Conservation (phyloP, 345 rosid genomes). For the Punica granatum region DNA sequence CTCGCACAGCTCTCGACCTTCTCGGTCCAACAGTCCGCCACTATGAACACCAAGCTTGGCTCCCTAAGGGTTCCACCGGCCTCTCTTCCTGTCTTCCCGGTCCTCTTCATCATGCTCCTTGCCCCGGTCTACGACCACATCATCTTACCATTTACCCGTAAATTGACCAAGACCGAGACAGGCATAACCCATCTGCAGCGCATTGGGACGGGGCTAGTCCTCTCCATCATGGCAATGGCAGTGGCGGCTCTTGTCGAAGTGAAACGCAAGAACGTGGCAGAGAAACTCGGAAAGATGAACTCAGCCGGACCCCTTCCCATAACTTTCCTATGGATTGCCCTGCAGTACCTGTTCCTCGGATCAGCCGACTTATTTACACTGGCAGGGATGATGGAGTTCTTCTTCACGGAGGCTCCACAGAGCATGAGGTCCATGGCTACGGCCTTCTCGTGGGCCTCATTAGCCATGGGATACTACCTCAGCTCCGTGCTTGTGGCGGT, state of each 20-base stretch:
- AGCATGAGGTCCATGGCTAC: conserved; percentile 89
- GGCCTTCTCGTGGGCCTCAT: conserved; percentile 88
- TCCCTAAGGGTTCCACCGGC: conserved; percentile 74
- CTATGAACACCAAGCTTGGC: conserved; percentile 75
- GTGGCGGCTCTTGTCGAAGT: conserved; percentile 72
- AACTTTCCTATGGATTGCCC: conserved; percentile 80
- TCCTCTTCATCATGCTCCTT: conserved; percentile 64
- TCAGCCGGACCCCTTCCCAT: conserved; percentile 58
- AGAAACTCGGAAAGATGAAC: conserved; percentile 22
- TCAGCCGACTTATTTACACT: conserved; percentile 93
- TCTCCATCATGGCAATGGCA: conserved; percentile 71
- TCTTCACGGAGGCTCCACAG: conserved; percentile 78
- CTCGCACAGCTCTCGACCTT: conserved; percentile 95
- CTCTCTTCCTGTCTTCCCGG: conserved; percentile 81
- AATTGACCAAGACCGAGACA: conserved; percentile 50
- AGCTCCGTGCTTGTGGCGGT: conserved; percentile 68
- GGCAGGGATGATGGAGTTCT: conserved; percentile 91
- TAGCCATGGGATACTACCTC: conserved; percentile 86
- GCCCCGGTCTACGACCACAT: conserved; percentile 69
- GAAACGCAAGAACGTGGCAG: conserved; percentile 47
- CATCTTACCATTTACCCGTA: conserved; percentile 55
- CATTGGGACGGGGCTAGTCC: conserved; percentile 68
- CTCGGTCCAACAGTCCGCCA: conserved; percentile 87
- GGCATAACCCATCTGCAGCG: conserved; percentile 75
- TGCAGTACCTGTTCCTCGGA: conserved; percentile 85